Evolutionary conservation across 768 basidiomycete genomes (phyloP), one percentile per base, ranked within the genome.

Genomic region (Leucocoprinus leucothites): DNA sequence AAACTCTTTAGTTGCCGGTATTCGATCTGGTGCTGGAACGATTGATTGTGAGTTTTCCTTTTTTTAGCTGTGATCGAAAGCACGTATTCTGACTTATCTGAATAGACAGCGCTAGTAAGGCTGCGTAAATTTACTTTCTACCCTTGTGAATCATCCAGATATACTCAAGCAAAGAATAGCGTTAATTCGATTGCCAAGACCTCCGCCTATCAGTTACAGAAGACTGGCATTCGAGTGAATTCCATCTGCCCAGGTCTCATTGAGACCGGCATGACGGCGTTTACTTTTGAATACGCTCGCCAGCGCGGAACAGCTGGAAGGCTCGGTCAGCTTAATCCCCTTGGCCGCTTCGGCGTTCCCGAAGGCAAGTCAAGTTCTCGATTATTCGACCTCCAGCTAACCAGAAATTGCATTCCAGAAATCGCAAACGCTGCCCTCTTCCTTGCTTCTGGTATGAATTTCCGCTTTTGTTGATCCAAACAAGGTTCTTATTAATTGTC

Each of bases 151-250:
- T 22, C 14, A 14, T 31, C 21, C 40, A 24, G 26, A 21, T 7
- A 21, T 24, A 25, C 44, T 40, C 9, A 36, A 18, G 36, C 36
- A 34, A 42, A n/a, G 34, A 22, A 21, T 58, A 94, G 90, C 9
- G 94, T 97, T 21, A 93, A 92, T 67, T 91, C 85, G 43, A 84
- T 96, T 61, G 94, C 92, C 7, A 82, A 91, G 64, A 94, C 89
- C 3, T 76, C 85, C 9, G 82, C 85, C 3, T 91, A 87, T 67
- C 89, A 93, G 67, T 79, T 96, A 21, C 80, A 86, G 60, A 87
- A 80, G 65, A 86, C 84, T 1, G 88, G 93, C 69, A 80, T 98
- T 60, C 89, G 95, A 42, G 87, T 97, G 59, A 96, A 94, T 69
- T 77, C 86, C 42, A 84, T 97, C 61, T 95, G 93, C 64, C 95